These are phyloP conservation scores for Peronospora farinosa DNA, from an alignment of 352 stramenopile genomes.

Conservation along the genomic window DNA sequence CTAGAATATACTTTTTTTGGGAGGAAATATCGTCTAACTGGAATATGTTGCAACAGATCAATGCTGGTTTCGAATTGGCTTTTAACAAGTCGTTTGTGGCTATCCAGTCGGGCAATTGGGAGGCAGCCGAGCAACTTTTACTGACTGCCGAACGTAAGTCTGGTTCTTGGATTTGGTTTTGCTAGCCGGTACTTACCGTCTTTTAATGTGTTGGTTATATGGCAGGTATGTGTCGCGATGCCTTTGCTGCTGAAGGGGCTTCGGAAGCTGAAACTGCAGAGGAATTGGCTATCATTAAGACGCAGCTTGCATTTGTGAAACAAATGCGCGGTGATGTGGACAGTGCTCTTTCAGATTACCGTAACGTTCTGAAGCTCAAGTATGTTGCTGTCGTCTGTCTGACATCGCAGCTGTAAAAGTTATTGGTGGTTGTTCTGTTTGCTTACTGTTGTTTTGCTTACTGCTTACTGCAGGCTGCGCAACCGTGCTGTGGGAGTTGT, in stretches of 20 bases:
- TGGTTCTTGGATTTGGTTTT: background rate
- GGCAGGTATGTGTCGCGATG: conserved; percentile 64
- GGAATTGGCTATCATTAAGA: conserved; percentile 66
- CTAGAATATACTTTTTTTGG: background rate
- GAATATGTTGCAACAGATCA: conserved; percentile 32
- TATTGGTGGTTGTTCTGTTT: conserved; percentile 2
- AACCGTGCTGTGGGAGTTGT: conserved; percentile 61
- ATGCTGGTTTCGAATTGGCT: conserved; percentile 73
- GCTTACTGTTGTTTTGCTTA: conserved; percentile 5
- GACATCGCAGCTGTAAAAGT: background rate
- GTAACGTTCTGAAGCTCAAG: conserved; percentile 78
- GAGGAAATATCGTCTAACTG: background rate
- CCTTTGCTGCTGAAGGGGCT: conserved; percentile 45
- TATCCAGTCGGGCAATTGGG: conserved; percentile 57
- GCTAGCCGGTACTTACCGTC: background rate
- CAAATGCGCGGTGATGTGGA: conserved; percentile 70
- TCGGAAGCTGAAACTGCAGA: conserved; percentile 57
- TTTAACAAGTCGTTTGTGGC: conserved; percentile 85
- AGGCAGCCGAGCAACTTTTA: conserved; percentile 39
- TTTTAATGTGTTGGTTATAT: conserved; percentile 3
- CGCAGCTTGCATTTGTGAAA: conserved; percentile 71
- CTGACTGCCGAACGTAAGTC: conserved; percentile 54
- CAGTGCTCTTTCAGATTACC: conserved; percentile 62
- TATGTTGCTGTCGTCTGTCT: conserved; percentile 17
- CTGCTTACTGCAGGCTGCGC: conserved; percentile 33